These are phyloP conservation scores for Malus sieversii DNA, from an alignment of 306 rosid species.

Conservation along the genomic window DNA sequence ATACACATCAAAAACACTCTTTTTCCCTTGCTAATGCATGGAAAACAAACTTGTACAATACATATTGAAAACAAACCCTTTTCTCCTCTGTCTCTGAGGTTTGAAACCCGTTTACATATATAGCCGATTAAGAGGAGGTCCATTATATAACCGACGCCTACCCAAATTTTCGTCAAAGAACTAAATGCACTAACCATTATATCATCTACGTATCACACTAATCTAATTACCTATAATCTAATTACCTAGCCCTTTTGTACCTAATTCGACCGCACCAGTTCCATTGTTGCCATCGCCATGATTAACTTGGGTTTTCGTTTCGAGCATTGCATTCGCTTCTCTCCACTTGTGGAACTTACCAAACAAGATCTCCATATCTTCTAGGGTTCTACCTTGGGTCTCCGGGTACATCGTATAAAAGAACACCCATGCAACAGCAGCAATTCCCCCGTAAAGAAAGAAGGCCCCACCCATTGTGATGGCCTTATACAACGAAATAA, in stretches of 20 bases:
- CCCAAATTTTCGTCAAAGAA: background rate
- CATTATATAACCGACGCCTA: background rate
- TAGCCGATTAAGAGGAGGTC: background rate
- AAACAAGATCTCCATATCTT: conserved; percentile 64
- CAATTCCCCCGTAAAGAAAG: conserved; percentile 36
- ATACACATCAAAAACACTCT: background rate
- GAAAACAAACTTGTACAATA: background rate
- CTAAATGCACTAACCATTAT: background rate
- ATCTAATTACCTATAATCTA: background rate
- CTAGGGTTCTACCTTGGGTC: conserved; percentile 62
- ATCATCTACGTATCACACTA: background rate
- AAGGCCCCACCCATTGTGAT: conserved; percentile 58
- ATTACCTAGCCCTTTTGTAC: background rate
- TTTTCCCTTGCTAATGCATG: background rate
- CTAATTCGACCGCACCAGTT: conserved; percentile 9
- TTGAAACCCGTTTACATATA: background rate
- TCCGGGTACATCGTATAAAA: conserved; percentile 56
- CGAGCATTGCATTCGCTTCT: conserved; percentile 2
- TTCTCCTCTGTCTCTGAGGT: background rate
- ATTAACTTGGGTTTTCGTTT: background rate
- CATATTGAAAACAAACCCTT: background rate
- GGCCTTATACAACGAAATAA: conserved; percentile 31
- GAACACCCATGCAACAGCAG: conserved; percentile 37
- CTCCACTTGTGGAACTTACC: conserved; percentile 37
- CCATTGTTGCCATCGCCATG: background rate